phyloP scores from a whole-genome alignment of 768 basidiomycete species.

The Tubosaeta sp. region DNA sequence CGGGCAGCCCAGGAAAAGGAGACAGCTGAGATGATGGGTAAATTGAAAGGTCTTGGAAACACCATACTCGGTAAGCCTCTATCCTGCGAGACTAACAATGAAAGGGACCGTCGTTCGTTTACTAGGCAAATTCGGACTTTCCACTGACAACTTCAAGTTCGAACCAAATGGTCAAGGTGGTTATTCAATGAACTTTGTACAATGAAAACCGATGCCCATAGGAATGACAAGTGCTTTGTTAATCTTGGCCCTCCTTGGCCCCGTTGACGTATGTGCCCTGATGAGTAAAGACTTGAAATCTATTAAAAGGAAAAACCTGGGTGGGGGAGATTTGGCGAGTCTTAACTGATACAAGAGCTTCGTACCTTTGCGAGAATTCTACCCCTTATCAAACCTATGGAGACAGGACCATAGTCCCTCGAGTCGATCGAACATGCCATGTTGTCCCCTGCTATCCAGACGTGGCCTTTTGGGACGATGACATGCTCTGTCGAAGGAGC shows the following conservation, averaged over 20 bases:
- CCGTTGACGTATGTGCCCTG: constrained; percentile 19
- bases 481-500: constrained; percentile 71
- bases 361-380: constrained; percentile 62
- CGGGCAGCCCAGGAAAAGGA: constrained; percentile 80
- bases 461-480: constrained; percentile 74
- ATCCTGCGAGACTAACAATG: neutral
- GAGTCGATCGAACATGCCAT: constrained; percentile 80
- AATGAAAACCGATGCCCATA: constrained; percentile 28
- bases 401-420: constrained; percentile 87
- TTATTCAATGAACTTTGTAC: constrained; percentile 85
- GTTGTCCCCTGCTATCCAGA: constrained; percentile 94
- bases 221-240: neutral
- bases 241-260: neutral
- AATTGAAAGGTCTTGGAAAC: constrained; percentile 91
- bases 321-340: neutral
- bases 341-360: neutral
- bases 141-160: constrained; percentile 96
- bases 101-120: neutral
- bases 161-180: constrained; percentile 93
- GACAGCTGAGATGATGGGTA: constrained; percentile 87
- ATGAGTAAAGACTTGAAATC: constrained; percentile 25
- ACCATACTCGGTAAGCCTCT: constrained; percentile 66
- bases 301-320: constrained; percentile 29
- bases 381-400: constrained; percentile 71
- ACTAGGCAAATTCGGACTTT: constrained; percentile 86